Evolutionary conservation across 345 rosid species (phyloP).

Genomic region (Salix purpurea): DNA sequence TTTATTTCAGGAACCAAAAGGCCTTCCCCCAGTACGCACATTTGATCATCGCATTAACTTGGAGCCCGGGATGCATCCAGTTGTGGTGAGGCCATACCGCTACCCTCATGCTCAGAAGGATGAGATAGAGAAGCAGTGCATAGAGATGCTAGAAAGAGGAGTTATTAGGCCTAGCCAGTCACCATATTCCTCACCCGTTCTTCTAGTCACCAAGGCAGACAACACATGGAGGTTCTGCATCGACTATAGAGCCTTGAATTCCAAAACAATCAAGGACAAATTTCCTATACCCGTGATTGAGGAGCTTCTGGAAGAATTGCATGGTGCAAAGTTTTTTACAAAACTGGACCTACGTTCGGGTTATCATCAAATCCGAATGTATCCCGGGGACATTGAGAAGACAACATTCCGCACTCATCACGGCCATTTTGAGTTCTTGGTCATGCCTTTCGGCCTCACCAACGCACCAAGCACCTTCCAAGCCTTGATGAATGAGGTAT

Average conservation of each 20-base stretch:
- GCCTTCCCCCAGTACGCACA: background rate
- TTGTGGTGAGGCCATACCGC: background rate
- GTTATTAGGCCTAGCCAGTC: background rate
- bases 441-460: background rate
- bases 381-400: background rate
- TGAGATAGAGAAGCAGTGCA: background rate
- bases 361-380: background rate
- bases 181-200: background rate
- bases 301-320: background rate
- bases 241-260: background rate
- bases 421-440: background rate
- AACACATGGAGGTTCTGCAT: too few relatives aligned
- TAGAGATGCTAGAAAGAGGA: background rate
- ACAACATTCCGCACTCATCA: background rate
- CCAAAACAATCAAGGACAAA: background rate
- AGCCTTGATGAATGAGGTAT: background rate
- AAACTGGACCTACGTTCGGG: background rate
- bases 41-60: background rate
- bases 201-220: background rate
- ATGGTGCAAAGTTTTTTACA: background rate
- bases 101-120: background rate
- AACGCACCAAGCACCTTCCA: background rate
- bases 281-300: too few relatives aligned
- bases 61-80: background rate
- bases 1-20: background rate